Conservation (phyloP, 352 stramenopile species). For the Hyaloperonospora arabidopsidis region DNA sequence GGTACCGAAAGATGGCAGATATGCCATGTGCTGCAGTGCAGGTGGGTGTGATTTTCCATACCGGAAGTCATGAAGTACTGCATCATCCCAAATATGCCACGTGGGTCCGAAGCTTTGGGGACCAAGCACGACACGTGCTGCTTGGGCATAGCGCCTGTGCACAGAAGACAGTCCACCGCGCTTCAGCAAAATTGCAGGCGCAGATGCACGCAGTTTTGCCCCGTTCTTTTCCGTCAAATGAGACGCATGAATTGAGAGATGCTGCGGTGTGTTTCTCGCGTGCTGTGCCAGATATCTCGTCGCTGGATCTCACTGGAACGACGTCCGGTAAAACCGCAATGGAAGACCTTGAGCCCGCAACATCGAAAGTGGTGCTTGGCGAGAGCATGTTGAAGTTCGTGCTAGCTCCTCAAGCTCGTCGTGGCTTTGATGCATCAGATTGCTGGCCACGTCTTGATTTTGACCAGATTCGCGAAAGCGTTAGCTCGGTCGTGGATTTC, state of each 20-base stretch:
- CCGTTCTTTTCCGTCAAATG: constrained; percentile 43
- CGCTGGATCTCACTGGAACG: constrained; percentile 13
- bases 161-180: constrained; percentile 63
- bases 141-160: constrained; percentile 43
- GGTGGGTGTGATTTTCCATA: constrained; percentile 58
- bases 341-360: constrained; percentile 1
- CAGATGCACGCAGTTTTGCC: constrained; percentile 66
- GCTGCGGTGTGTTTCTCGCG: constrained; percentile 29
- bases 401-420: constrained; percentile 44
- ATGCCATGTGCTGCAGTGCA: constrained; percentile 28
- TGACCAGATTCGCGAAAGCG: constrained; percentile 35
- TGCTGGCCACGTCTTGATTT: constrained; percentile 51
- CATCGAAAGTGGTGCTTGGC: constrained; percentile 36
- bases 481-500: constrained; percentile 10
- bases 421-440: constrained; percentile 47
- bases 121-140: constrained; percentile 49
- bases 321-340: not conserved
- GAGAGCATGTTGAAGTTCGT: constrained; percentile 74
- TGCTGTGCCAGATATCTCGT: constrained; percentile 12
- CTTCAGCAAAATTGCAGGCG: constrained; percentile 60
- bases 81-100: constrained; percentile 45
- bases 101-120: constrained; percentile 54
- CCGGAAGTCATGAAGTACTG: constrained; percentile 41
- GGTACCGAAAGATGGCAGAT: constrained; percentile 28
- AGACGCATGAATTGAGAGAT: constrained; percentile 41